Evolutionary conservation across 1,139 yeast genomes (phyloP), one percentile per base, ranked within the genome.

Genomic region (Geotrichum restrictum): DNA sequence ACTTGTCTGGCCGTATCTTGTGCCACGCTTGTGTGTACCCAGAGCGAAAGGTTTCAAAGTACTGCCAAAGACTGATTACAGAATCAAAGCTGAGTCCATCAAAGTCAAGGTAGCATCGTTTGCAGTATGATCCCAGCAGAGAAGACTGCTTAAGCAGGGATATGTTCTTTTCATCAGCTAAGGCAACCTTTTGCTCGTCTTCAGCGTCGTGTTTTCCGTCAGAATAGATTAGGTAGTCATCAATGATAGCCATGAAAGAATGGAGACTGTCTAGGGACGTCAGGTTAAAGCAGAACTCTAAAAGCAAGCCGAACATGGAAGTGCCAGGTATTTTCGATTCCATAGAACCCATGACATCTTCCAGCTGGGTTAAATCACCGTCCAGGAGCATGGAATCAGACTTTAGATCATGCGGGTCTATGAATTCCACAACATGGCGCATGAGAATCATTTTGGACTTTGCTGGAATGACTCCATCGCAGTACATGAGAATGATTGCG

Each of bases 71-170:
- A 4, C 71, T 62, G 10, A 75, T 67, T 1, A 74, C 69, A 59
- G 82, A 85, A 56, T 83, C 86, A 61, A 83, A 84, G 55, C 77
- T 79, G 49, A 85, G 64, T 1, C 79, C 66, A 43, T 76, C 78
- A 59, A 77, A 78, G 7, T 82, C 75, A 3, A 80, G 70, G 0
- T 75, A 70, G 38, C 82, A 70, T 32, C 64, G 63, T 13, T 68
- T 59, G 10, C 76, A 74, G 59, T 74, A 77, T 7, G 65, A 61
- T 3, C 81, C 81, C 24, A 77, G 59, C 41, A 75, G 57, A 1
- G 67, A 62, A 10, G 48, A 29, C 16, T 11, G 46, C 34, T 22
- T 57, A 8, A 21, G 37, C 11, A 33, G 33, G 4, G 41, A 21
- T 10, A 36, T 41, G 16, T 34, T 38, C 10, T 36, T 40, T 36